A percentile compares a stretch with the other conserved stretches of the same genome.
These are phyloP conservation scores for Geotrichum candidum DNA, from an alignment of 1,139 yeast species.

Conservation along the genomic window DNA sequence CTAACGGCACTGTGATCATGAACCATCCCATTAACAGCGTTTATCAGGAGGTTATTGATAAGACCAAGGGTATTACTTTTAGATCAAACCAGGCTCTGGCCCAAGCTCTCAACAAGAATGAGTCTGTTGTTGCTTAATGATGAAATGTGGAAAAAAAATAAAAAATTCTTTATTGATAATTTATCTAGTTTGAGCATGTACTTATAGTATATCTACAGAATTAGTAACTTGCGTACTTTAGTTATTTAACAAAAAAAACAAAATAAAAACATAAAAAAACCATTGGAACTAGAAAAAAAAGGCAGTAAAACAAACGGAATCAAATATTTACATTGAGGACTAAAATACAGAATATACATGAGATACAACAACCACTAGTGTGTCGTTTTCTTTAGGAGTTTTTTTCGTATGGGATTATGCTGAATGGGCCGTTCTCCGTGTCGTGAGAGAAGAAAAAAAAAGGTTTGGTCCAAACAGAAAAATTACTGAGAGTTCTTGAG, in stretches of 20 bases:
- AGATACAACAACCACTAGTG: background rate
- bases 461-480: background rate
- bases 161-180: background rate
- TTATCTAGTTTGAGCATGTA: background rate
- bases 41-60: slow-evolving; percentile 54
- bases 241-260: background rate
- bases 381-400: background rate
- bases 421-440: background rate
- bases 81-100: slow-evolving; percentile 49
- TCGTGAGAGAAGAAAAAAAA: background rate
- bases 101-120: slow-evolving; percentile 31
- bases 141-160: background rate
- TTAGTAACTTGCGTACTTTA: background rate
- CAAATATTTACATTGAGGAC: slow-evolving; percentile 5
- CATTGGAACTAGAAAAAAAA: background rate
- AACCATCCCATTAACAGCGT: slow-evolving; percentile 43
- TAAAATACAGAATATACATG: background rate
- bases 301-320: background rate
- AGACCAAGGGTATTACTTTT: slow-evolving; percentile 53
- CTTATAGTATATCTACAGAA: background rate
- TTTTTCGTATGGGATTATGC: background rate
- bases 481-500: background rate
- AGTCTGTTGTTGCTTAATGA: slow-evolving; percentile 18
- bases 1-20: slow-evolving; percentile 44
- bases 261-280: background rate